A percentile compares a stretch with the other conserved stretches of the same genome.
phyloP scores from a whole-genome alignment of 805 yeast species.

The Metschnikowia gelsemii region DNA sequence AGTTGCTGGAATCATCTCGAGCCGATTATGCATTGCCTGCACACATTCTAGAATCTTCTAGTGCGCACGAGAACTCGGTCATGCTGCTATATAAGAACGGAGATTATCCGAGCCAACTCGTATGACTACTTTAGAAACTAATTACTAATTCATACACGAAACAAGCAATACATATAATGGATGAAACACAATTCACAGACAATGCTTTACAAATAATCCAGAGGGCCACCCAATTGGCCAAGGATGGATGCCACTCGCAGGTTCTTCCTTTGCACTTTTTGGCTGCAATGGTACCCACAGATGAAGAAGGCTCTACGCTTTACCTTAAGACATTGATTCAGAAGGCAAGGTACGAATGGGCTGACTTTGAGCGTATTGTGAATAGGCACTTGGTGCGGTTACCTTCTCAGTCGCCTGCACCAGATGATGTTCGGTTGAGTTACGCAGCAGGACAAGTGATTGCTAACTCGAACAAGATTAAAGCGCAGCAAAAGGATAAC shows the following conservation, averaged over 20 bases:
- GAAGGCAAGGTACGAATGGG: slow-evolving; percentile 87
- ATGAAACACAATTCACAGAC: slow-evolving; percentile 83
- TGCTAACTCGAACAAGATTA: slow-evolving; percentile 71
- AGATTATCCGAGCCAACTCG: too few species aligned
- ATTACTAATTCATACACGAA: background rate
- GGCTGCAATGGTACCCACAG: slow-evolving; percentile 83
- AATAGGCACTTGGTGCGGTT: slow-evolving; percentile 79
- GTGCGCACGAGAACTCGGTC: slow-evolving; percentile 13
- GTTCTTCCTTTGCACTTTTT: slow-evolving; percentile 84
- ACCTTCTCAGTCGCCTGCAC: slow-evolving; percentile 89
- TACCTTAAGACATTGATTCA: slow-evolving; percentile 82
- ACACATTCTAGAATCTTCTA: slow-evolving; percentile 20
- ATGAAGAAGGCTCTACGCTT: slow-evolving; percentile 43
- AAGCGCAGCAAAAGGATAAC: slow-evolving; percentile 84
- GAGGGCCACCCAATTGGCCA: slow-evolving; percentile 77
- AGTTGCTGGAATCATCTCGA: background rate
- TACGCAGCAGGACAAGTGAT: slow-evolving; percentile 75
- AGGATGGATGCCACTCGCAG: slow-evolving; percentile 80
- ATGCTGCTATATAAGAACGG: too few species aligned
- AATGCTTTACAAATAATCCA: slow-evolving; percentile 83
- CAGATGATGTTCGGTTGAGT: slow-evolving; percentile 73
- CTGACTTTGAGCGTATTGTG: slow-evolving; percentile 70
- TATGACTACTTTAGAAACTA: background rate
- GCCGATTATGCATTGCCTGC: background rate
- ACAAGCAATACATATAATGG: slow-evolving; percentile 34